Base-by-base conservation (phyloP, 495 filamentous ascomycete genomes). In the Annulohypoxylon maeteangense region DNA sequence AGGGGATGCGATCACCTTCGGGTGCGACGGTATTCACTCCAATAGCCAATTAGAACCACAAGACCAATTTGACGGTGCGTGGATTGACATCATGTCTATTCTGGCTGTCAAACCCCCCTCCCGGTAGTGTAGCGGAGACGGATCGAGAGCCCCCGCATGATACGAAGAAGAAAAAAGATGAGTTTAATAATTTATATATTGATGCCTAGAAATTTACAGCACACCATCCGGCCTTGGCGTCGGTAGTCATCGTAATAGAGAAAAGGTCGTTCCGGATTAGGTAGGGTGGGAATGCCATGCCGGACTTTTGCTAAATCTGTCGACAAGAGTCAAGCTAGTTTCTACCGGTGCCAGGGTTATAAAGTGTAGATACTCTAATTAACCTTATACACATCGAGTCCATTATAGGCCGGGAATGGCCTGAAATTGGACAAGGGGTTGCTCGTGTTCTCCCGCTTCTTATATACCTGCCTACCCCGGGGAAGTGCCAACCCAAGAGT, bases 121-220 rank as follows among this genome's bases (percentile, higher is more conserved):
- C 91, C 51, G 93, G 93, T 82, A 94, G 93, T 82, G 94, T 95
- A 60, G 93, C 88, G 92, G 77, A 86, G 93, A 76, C 85, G 89
- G 79, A 96, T 95, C 77, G 91, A 94, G 78, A 94, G 93, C 81
- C 93, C 93, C 50, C 87, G 92, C 61, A 90, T 95, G 64, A 75
- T 93, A 59, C 82, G 59, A 64, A 38, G 55, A 74, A 63, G 62
- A 63, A 74, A 23, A 69, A 62, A 53, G 32, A 65, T 53, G 70
- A 66, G 45, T 66, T 69, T 69, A 47, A 69, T 73, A 47, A 68
- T 31, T 59, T 72, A 40, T 68, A 63, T 64, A 72, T 72, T 67
- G 55, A 71, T 67, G 68, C 63, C 63, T 29, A 67, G 63, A 71
- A 71, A 67, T 63, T 63, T 55, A 64, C 40, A 65, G 60, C 59